Conservation (phyloP, 495 filamentous ascomycete species). For the Hyaloscypha variabilis region DNA sequence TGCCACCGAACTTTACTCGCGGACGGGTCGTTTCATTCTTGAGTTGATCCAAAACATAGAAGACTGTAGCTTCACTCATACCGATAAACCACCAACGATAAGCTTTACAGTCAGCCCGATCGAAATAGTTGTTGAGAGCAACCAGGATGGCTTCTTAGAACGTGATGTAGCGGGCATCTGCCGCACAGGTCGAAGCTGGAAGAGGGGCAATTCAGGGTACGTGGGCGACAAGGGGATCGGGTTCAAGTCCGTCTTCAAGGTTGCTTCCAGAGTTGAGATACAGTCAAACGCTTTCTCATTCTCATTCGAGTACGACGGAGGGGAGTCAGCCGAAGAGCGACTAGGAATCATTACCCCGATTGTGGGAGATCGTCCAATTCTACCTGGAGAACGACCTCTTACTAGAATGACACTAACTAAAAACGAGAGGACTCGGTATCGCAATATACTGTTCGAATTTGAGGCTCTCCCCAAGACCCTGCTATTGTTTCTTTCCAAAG, state of each 20-base stretch:
- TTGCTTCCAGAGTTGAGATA: conserved; percentile 25
- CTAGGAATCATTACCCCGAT: too few relatives aligned
- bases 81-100: conserved; percentile 36
- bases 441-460: conserved; percentile 3
- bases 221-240: conserved; percentile 52
- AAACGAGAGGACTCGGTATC: not conserved
- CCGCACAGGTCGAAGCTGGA: conserved; percentile 40
- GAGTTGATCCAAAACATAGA: conserved; percentile 19
- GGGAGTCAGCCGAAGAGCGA: too few relatives aligned
- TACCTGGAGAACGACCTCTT: not conserved
- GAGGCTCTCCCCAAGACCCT: not conserved
- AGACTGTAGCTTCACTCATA: conserved; percentile 5
- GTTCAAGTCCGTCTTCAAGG: conserved; percentile 51
- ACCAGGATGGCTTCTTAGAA: conserved; percentile 48
- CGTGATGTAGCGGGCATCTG: conserved; percentile 43
- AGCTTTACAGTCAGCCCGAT: conserved; percentile 36
- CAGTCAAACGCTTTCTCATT: too few relatives aligned
- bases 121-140: conserved; percentile 44
- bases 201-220: conserved; percentile 37
- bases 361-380: too few relatives aligned
- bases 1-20: conserved; percentile 4
- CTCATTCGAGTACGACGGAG: too few relatives aligned
- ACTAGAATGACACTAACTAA: conserved; percentile 14
- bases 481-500: conserved; percentile 15
- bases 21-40: conserved; percentile 8